phyloP scores from a whole-genome alignment of 2,329 filamentous ascomycete genomes.

The Colletotrichum endophyticum region DNA sequence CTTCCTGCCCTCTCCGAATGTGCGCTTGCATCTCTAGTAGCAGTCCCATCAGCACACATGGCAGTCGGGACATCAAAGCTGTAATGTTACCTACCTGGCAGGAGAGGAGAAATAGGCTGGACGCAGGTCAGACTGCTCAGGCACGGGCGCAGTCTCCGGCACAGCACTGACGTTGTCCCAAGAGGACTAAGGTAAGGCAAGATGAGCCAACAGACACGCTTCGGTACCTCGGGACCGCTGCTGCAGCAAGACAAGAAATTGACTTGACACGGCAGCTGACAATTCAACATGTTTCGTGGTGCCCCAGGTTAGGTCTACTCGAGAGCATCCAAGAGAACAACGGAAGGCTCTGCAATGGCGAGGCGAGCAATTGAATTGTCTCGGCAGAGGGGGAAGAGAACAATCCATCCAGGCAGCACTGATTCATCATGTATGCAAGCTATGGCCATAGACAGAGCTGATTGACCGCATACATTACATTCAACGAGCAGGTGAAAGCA shows the following conservation, averaged over 20 bases:
- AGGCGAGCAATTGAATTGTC: not conserved
- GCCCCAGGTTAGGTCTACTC: not conserved
- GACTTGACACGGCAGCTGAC: not conserved
- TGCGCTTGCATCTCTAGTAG: not conserved
- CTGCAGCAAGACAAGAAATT: not conserved
- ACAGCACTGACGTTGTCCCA: constrained; percentile 3
- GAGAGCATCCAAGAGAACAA: not conserved
- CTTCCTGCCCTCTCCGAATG: not conserved
- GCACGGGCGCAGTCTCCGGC: constrained; percentile 10
- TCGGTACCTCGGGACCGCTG: not conserved
- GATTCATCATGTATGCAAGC: not conserved
- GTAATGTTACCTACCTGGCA: not conserved
- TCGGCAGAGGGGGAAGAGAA: not conserved
- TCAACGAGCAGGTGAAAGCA: not conserved
- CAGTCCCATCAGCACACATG: not conserved
- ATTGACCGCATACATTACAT: not conserved
- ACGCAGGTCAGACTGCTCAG: not conserved
- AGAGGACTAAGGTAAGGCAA: not conserved
- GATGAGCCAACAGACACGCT: not conserved
- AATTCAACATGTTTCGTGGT: not conserved
- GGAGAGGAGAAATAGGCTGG: not conserved
- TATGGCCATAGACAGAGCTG: not conserved
- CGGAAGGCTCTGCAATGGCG: not conserved
- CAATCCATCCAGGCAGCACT: not conserved
- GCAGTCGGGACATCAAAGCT: not conserved